Evolutionary conservation across 2,329 filamentous ascomycete species (phyloP).

Genomic region (Ophiostoma sp.): DNA sequence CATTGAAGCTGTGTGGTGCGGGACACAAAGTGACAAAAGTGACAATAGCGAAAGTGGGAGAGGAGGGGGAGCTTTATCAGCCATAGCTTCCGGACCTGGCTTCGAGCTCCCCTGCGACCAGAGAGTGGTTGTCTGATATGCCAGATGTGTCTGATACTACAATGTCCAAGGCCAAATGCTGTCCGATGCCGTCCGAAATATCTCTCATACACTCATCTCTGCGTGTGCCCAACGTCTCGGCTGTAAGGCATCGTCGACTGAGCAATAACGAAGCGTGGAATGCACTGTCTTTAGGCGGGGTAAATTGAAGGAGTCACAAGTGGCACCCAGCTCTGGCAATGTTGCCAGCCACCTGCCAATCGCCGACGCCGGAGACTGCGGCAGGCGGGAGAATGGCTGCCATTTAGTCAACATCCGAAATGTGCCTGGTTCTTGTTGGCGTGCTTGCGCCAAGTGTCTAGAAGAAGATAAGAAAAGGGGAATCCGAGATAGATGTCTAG

Average conservation of each 20-base stretch:
- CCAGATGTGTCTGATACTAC: neutral
- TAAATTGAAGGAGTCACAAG: slow-evolving; percentile 2
- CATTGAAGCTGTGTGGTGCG: neutral
- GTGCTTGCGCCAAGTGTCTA: neutral
- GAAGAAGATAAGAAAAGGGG: neutral
- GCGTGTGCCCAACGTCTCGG: neutral
- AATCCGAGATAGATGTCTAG: neutral
- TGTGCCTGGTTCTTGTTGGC: neutral
- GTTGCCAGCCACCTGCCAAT: neutral
- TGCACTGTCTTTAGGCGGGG: neutral
- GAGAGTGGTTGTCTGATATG: neutral
- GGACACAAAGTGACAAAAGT: neutral
- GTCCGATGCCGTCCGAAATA: neutral
- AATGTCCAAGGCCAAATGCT: neutral
- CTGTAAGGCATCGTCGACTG: slow-evolving; percentile 5
- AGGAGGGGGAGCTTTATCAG: slow-evolving; percentile 8
- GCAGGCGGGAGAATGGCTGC: neutral
- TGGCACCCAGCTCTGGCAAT: neutral
- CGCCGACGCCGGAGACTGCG: neutral
- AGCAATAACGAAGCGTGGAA: neutral
- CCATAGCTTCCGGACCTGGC: slow-evolving; percentile 1
- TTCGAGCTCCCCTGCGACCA: neutral
- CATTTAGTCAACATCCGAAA: neutral
- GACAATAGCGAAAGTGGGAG: neutral
- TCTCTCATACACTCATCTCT: neutral